Percentiles rank a stretch among this genome's conserved stretches.
phyloP scores from a whole-genome alignment of 2,329 filamentous ascomycete species.

The Pestalotiopsis sp. region DNA sequence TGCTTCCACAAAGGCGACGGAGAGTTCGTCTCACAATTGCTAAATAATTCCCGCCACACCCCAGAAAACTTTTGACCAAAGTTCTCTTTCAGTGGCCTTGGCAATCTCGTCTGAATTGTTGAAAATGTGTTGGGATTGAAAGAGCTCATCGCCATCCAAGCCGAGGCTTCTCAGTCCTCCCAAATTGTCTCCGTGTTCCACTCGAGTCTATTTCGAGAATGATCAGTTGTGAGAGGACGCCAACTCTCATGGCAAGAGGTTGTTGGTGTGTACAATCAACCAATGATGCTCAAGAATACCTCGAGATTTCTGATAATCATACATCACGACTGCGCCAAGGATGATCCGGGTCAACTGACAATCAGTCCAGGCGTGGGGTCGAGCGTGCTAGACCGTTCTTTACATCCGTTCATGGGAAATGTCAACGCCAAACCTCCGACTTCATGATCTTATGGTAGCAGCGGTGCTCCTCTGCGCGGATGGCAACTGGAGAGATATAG shows the following conservation, averaged over 20 bases:
- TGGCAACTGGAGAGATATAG: background rate
- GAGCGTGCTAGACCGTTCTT: background rate
- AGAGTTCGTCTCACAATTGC: too few species aligned
- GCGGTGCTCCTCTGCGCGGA: background rate
- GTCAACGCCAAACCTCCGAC: background rate
- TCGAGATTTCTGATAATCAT: background rate
- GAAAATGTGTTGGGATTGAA: background rate
- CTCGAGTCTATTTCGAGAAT: background rate
- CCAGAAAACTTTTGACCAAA: background rate
- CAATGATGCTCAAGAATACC: background rate
- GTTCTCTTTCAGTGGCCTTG: background rate
- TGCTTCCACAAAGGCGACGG: too few species aligned
- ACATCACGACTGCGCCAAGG: background rate
- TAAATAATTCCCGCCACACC: too few species aligned
- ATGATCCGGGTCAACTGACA: background rate
- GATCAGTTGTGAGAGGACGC: background rate
- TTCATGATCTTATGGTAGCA: background rate
- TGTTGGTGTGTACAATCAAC: background rate
- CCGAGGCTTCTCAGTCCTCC: background rate
- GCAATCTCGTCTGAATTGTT: background rate
- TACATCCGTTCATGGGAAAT: background rate
- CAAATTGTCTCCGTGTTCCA: background rate
- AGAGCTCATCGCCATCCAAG: background rate
- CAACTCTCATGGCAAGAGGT: background rate
- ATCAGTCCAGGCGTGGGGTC: background rate